Conservation (phyloP, 2,329 filamentous ascomycete genomes). For the Colletotrichum destructivum region DNA sequence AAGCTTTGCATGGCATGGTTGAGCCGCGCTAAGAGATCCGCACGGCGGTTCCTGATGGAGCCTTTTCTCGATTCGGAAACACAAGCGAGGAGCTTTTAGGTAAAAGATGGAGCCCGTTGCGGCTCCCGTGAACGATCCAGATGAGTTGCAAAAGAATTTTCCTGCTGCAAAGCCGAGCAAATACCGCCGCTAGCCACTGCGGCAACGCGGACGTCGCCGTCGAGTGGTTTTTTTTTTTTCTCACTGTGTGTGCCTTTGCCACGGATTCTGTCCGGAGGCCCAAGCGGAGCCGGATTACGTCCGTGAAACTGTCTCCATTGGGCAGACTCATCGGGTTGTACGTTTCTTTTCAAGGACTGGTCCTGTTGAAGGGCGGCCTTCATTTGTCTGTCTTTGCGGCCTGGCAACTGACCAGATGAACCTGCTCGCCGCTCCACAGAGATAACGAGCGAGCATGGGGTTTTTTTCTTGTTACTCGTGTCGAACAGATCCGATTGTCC, state of each 20-base stretch:
- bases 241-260: neutral
- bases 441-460: neutral
- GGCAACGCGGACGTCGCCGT: constrained; percentile 16
- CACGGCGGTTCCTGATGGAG: constrained; percentile 24
- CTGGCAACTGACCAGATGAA: constrained; percentile 7
- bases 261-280: constrained; percentile 14
- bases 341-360: constrained; percentile 14
- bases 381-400: neutral
- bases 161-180: constrained; percentile 37
- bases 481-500: neutral
- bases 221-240: neutral
- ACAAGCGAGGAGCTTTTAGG: constrained; percentile 37
- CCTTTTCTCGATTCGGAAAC: constrained; percentile 27
- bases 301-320: constrained; percentile 12
- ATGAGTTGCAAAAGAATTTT: constrained; percentile 35
- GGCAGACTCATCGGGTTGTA: neutral
- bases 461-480: neutral
- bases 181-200: constrained; percentile 33
- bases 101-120: constrained; percentile 34
- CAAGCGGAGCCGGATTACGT: constrained; percentile 24
- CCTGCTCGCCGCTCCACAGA: neutral
- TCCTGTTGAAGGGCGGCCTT: neutral
- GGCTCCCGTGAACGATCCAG: constrained; percentile 23
- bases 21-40: constrained; percentile 38
- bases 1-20: constrained; percentile 40